Base-by-base conservation (phyloP, 2,329 filamentous ascomycete species). In the Penicillium sp. region DNA sequence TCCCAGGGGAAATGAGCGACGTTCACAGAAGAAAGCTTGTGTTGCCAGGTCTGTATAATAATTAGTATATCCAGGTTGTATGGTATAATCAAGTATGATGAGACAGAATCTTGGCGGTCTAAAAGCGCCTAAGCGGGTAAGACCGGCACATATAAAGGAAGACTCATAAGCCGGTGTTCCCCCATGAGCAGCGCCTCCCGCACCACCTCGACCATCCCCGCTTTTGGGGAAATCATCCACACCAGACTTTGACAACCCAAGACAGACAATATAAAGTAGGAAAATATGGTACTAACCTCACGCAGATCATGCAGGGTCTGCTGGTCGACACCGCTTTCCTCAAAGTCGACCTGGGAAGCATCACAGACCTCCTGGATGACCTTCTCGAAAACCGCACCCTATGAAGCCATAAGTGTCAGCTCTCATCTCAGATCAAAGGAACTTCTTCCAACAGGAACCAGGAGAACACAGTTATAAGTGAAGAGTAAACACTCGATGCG, bases 1-100 rank as follows among this genome's bases (percentile, higher is more conserved):
- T 99, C 94, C 94, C 94, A 99, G 12, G 94, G 93, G 73, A 97
- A 97, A 57, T 85, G 81, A 59, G 94, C 94, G 61, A 97, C 89
- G 65, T 89, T 86, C 64, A 96, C 86, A 66, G 87, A 86, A 1
- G 93, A 89, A 36, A 99, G 83, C 77, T 96, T 97, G 68, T 88
- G 83, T 81, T 97, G 93, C 94, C 94, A 99, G 78, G 88, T 90
- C 93, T 97, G 73, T 61, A 45, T 36, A 23, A 42, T 48, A 54
- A 54, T 57, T 55, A 29, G 42, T 43, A 60, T 44, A 48, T 49
- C 25, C 38, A 21, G 19, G 39, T 49, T 47, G 59, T 55, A 59
- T 61, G 60, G 63, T 29, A 55, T 54, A 52, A 61, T 61, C 47
- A 62, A 31, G 31, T 7, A 31, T 15, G 51, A 31, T 9, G 51